Evolutionary conservation across 257 asterid genomes (phyloP).

Genomic region (Przewalskia tangutica): DNA sequence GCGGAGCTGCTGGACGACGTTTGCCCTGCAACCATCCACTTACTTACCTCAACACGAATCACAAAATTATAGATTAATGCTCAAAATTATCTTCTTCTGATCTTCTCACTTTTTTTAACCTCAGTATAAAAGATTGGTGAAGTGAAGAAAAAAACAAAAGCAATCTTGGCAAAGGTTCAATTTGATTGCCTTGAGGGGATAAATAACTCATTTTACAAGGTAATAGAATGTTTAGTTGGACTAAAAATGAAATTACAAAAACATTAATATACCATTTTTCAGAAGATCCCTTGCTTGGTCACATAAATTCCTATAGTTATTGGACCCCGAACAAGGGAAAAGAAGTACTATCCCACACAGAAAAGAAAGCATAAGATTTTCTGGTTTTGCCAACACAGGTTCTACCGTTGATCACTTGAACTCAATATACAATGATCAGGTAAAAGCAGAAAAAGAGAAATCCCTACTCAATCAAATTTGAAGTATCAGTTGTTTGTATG

Average conservation of each 20-base stretch:
- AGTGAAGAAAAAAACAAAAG: neutral
- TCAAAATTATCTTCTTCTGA: neutral
- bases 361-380: neutral
- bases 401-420: neutral
- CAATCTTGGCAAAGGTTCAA: neutral
- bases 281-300: neutral
- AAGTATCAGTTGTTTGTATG: constrained; percentile 58
- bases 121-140: neutral
- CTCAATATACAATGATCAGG: constrained; percentile 32
- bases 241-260: neutral
- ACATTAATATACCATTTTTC: neutral
- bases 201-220: neutral
- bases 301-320: neutral
- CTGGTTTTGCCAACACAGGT: neutral
- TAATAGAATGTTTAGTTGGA: neutral
- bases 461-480: constrained; percentile 54
- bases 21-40: neutral
- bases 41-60: neutral
- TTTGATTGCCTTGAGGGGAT: neutral
- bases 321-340: neutral
- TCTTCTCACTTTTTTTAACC: neutral
- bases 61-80: neutral
- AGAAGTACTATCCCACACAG: neutral
- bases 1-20: neutral
- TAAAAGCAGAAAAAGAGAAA: neutral